Conservation (phyloP, 768 basidiomycete genomes). For the Termitomyces sp. region DNA sequence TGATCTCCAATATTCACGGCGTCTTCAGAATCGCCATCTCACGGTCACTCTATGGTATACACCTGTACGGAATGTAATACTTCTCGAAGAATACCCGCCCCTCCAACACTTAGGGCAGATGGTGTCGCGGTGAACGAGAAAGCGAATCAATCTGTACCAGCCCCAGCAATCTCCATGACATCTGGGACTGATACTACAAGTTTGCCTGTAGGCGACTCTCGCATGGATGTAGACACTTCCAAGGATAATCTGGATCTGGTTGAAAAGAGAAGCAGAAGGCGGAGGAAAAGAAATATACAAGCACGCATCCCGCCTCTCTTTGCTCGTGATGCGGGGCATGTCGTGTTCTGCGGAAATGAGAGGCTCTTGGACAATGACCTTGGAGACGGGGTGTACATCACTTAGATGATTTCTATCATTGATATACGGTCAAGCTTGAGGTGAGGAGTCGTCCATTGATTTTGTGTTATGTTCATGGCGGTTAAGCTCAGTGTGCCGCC, state of each 20-base stretch:
- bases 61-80: constrained; percentile 56
- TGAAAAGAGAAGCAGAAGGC: constrained; percentile 1
- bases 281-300: constrained; percentile 12
- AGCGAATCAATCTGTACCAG: not conserved
- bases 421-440: not conserved
- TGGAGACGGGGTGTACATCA: constrained; percentile 23
- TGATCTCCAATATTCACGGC: not conserved
- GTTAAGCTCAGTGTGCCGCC: not conserved
- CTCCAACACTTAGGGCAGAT: constrained; percentile 29
- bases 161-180: not conserved
- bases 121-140: not conserved
- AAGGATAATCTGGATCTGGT: not conserved
- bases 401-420: constrained; percentile 7
- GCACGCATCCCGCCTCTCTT: constrained; percentile 56
- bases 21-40: constrained; percentile 28
- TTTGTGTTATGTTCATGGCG: not conserved
- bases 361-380: constrained; percentile 20
- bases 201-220: not conserved
- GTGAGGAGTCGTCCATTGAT: not conserved
- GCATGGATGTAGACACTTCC: not conserved
- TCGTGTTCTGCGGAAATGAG: constrained; percentile 63
- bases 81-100: constrained; percentile 63
- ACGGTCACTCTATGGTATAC: constrained; percentile 52
- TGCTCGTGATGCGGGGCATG: constrained; percentile 58
- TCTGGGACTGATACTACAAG: not conserved